Base-by-base conservation (phyloP, 2,329 filamentous ascomycete genomes). In the Colletotrichum incanum region DNA sequence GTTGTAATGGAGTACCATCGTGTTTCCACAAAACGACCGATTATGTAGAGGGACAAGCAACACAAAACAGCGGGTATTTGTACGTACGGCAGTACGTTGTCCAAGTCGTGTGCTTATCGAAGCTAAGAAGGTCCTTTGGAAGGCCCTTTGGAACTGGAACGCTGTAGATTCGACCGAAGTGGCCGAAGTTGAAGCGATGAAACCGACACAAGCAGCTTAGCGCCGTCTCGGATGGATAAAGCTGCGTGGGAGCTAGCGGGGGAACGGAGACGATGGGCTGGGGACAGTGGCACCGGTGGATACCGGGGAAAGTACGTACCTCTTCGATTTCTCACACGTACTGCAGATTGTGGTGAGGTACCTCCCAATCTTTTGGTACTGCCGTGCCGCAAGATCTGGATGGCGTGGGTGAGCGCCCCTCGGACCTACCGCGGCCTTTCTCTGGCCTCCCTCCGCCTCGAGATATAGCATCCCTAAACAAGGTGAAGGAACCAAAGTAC, bases 181-280 rank as follows among this genome's bases (percentile, higher is more conserved):
- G 50, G 37, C 68, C 68, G 68, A 71, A 71, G 68, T 71, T 68
- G 58, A 68, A 67, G 68, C 64, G 64, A 68, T 39, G 43, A 58
- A 52, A 63, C 65, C 16, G 34, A 58, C 50, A n/a, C 26, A 55
- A 28, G 31, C 11, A 43, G 55, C 39, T 61, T 67, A 60, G 47
- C 20, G 54, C 55, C 23, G 39, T 61, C 26, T 67, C 63, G 65
- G 34, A 62, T 39, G 64, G 31, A 67, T 39, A 39, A 66, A 66
- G 41, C 45, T 26, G 31, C 9, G 43, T 43, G 26, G n/a, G 43
- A 62, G n/a, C 26, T 39, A 70, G 62, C 62, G 63, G 67, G 54
- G 47, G 31, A 34, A 66, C 18, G 34, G 50, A 61, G 41, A 58
- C 59, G 50, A 37, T 62, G 26, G 20, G 55, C 55, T 67, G 65